Evolutionary conservation across 1,284 basidiomycete genomes (phyloP).

Genomic region (Erythrobasidium hasegawianum): DNA sequence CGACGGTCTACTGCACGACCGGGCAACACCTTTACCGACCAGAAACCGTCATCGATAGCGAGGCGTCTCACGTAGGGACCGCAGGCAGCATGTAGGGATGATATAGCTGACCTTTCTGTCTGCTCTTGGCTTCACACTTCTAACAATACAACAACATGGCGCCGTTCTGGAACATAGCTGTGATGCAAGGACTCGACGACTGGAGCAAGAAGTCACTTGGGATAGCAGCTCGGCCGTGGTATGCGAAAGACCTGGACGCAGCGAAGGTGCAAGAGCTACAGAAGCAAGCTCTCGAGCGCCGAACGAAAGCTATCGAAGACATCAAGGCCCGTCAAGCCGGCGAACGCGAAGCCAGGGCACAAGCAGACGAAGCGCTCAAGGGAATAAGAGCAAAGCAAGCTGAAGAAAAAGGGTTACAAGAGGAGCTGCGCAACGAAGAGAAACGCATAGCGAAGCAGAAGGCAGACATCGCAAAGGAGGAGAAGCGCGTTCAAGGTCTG

Average conservation of each 20-base stretch:
- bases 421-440: slow-evolving; percentile 8
- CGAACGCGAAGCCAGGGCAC: background rate
- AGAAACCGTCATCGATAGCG: too few species aligned
- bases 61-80: too few species aligned
- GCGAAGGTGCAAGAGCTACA: slow-evolving; percentile 5
- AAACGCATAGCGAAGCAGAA: slow-evolving; percentile 7
- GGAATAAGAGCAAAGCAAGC: slow-evolving; percentile 11
- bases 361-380: slow-evolving; percentile 10
- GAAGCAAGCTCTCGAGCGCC: background rate
- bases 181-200: slow-evolving; percentile 21
- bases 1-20: too few species aligned
- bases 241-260: background rate
- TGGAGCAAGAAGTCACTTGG: background rate
- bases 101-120: too few species aligned
- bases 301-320: background rate
- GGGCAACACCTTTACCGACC: too few species aligned
- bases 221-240: slow-evolving; percentile 16
- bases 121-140: too few species aligned
- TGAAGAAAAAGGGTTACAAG: slow-evolving; percentile 8
- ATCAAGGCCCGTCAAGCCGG: slow-evolving; percentile 10
- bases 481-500: slow-evolving; percentile 21
- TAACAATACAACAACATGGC: background rate
- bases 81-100: too few species aligned
- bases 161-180: slow-evolving; percentile 2
- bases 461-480: slow-evolving; percentile 14